These are phyloP conservation scores for Silene vulgaris DNA, from an alignment of 179 eudicot species.

Conservation along the genomic window DNA sequence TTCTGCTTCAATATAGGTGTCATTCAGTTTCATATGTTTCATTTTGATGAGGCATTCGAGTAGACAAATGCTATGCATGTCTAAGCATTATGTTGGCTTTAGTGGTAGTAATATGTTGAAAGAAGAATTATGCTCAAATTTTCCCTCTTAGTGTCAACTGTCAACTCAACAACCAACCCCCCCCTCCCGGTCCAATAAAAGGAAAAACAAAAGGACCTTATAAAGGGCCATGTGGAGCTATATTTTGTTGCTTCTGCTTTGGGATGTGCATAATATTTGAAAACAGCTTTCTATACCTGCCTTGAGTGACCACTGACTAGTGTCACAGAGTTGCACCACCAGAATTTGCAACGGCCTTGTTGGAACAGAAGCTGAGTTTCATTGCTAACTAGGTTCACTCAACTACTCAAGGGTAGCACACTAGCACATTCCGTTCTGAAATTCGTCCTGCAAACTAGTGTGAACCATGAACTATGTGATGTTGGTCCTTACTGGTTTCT, in stretches of 20 bases:
- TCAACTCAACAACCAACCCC: no score
- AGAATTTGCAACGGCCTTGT: background rate
- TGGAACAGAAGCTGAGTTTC: background rate
- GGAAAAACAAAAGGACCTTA: background rate
- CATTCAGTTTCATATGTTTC: constrained; percentile 2
- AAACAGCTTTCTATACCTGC: background rate
- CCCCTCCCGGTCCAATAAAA: background rate
- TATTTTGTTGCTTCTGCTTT: background rate
- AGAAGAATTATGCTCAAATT: background rate
- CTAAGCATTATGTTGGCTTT: background rate
- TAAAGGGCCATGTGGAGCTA: background rate
- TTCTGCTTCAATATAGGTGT: background rate
- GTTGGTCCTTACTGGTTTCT: background rate
- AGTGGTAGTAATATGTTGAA: background rate
- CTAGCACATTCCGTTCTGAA: background rate
- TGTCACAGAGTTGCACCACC: background rate
- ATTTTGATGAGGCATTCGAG: background rate
- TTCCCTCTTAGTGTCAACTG: background rate
- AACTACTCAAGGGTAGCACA: background rate
- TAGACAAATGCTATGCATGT: background rate
- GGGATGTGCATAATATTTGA: background rate
- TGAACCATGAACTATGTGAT: constrained; percentile 4
- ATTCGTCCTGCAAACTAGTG: background rate
- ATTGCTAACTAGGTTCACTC: background rate
- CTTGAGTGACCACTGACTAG: constrained; percentile 5